Evolutionary conservation across 345 rosid genomes (phyloP).

Genomic region (Lumnitzera littorea): DNA sequence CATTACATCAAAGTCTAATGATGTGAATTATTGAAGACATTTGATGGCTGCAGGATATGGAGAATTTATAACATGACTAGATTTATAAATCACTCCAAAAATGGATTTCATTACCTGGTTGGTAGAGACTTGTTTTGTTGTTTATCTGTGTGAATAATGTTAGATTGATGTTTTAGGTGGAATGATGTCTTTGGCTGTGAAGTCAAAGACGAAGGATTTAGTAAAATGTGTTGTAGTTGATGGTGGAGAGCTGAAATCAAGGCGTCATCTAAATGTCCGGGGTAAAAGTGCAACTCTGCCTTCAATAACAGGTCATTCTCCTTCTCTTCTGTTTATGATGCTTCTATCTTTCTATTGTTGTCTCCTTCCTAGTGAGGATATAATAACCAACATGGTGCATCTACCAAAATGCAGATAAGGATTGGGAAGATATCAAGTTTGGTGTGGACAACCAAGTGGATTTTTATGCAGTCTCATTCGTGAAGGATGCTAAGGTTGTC

Average conservation of each 20-base stretch:
- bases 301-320: slow-evolving; percentile 74
- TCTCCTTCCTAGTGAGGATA: background rate
- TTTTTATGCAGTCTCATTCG: slow-evolving; percentile 95
- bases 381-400: too few species aligned
- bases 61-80: too few species aligned
- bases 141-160: too few species aligned
- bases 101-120: too few species aligned
- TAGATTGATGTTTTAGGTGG: slow-evolving; percentile 45
- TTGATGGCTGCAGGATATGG: too few species aligned
- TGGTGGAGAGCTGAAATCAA: slow-evolving; percentile 92
- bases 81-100: too few species aligned
- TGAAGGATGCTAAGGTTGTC: slow-evolving; percentile 92
- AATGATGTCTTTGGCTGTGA: slow-evolving; percentile 95
- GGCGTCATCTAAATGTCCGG: slow-evolving; percentile 95
- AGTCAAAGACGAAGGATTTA: slow-evolving; percentile 57
- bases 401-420: slow-evolving; percentile 52
- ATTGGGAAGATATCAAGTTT: slow-evolving; percentile 98
- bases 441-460: slow-evolving; percentile 97
- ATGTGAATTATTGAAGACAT: too few species aligned
- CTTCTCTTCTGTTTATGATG: slow-evolving; percentile 1
- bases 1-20: too few species aligned
- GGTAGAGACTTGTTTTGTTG: too few species aligned
- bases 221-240: slow-evolving; percentile 79
- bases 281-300: slow-evolving; percentile 96
- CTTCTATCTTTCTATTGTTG: background rate